These are phyloP conservation scores for Dactylellina sp. DNA, from an alignment of 2,329 filamentous ascomycete species.

Conservation along the genomic window DNA sequence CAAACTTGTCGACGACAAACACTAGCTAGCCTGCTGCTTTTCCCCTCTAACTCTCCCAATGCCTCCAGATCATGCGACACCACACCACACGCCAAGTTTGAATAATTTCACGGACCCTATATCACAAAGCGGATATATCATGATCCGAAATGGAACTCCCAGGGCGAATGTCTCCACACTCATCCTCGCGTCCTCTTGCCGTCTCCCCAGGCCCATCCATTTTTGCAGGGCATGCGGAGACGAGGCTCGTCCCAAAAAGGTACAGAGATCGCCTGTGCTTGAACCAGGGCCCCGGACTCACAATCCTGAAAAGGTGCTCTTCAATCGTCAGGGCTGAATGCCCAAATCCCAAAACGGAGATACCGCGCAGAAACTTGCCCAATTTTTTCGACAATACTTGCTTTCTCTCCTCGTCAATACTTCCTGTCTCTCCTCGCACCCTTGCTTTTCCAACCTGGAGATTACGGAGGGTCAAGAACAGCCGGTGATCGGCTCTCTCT, in stretches of 20 bases:
- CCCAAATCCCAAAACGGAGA: conserved; percentile 41
- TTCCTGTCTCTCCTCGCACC: conserved; percentile 1
- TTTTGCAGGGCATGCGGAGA: conserved; percentile 13
- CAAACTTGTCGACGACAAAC: conserved; percentile 11
- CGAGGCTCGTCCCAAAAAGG: conserved; percentile 40
- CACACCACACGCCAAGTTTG: conserved; percentile 19
- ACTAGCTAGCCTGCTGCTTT: background rate
- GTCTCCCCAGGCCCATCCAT: conserved; percentile 8
- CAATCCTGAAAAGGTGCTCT: conserved; percentile 18
- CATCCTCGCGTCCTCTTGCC: conserved; percentile 46
- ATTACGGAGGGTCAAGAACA: conserved; percentile 46
- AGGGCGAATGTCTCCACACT: conserved; percentile 8
- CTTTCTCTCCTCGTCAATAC: conserved; percentile 9
- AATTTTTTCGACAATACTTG: conserved; percentile 26
- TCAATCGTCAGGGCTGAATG: conserved; percentile 14
- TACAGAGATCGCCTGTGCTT: background rate
- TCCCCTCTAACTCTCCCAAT: no score
- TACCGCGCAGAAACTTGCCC: conserved; percentile 43
- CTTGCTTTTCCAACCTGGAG: conserved; percentile 6
- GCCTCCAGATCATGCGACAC: conserved; percentile 24
- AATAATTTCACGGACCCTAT: conserved; percentile 46
- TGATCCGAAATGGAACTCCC: conserved; percentile 37
- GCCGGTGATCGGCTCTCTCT: conserved; percentile 29
- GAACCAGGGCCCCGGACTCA: conserved; percentile 38
- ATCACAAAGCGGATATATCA: conserved; percentile 42